phyloP scores from a whole-genome alignment of 129 eudicot genomes.

The Cynara cardunculus region DNA sequence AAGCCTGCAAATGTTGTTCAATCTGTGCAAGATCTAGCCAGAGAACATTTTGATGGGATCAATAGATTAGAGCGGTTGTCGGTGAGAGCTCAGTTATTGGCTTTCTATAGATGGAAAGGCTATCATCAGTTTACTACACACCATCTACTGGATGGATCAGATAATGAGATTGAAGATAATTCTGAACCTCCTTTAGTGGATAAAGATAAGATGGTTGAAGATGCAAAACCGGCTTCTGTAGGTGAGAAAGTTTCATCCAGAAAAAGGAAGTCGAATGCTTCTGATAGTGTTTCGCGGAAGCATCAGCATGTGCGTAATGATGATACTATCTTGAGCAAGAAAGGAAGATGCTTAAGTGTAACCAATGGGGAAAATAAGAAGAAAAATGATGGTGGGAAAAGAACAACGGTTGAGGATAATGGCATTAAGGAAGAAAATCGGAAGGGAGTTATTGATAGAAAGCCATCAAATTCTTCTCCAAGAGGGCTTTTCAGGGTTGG shows the following conservation, averaged over 20 bases:
- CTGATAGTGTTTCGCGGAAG: conserved; percentile 30
- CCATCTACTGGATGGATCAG: conserved; percentile 21
- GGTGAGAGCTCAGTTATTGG: conserved; percentile 50
- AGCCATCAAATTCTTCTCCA: conserved; percentile 18
- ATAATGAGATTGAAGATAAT: conserved; percentile 32
- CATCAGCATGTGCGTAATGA: conserved; percentile 17
- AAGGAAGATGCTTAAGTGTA: conserved; percentile 19
- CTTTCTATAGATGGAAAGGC: conserved; percentile 76
- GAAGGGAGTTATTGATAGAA: conserved; percentile 6
- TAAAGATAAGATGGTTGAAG: conserved; percentile 20
- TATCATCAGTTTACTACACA: conserved; percentile 37
- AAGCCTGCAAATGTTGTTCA: conserved; percentile 37
- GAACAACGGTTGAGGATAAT: conserved; percentile 6
- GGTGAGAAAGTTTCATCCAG: conserved; percentile 19
- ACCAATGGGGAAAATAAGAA: conserved; percentile 16
- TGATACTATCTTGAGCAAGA: conserved; percentile 3
- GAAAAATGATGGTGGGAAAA: conserved; percentile 11
- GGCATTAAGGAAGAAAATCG: conserved; percentile 8
- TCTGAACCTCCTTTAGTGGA: conserved; percentile 8
- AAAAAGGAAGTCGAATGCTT: conserved; percentile 23
- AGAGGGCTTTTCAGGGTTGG: conserved; percentile 24
- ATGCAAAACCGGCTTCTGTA: conserved; percentile 18
- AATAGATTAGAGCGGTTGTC: conserved; percentile 40
- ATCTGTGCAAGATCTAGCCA: conserved; percentile 48
- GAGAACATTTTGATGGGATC: conserved; percentile 33